These are phyloP conservation scores for Scedosporium boydii DNA, from an alignment of 2,329 filamentous ascomycete genomes.

Conservation along the genomic window DNA sequence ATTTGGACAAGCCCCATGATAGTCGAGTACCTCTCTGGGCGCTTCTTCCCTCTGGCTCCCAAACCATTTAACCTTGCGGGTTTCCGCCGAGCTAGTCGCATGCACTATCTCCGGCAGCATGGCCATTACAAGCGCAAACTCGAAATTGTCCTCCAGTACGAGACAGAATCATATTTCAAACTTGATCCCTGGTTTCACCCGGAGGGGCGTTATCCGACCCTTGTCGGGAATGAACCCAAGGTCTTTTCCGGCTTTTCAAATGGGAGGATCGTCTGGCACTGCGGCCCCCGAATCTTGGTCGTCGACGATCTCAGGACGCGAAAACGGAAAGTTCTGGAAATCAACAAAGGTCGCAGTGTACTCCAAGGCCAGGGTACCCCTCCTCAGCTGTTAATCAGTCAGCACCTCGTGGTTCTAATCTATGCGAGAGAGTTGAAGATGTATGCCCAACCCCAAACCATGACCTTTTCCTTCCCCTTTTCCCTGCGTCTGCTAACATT, in stretches of 20 bases:
- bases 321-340: not conserved
- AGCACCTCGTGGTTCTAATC: no score
- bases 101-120: not conserved
- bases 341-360: not conserved
- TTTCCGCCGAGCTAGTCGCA: not conserved
- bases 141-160: not conserved
- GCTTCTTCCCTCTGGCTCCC: not conserved
- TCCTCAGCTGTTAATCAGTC: no score
- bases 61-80: not conserved
- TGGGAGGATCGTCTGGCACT: not conserved
- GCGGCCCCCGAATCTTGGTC: not conserved
- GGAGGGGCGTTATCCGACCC: not conserved
- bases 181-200: not conserved
- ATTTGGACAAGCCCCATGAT: conserved; percentile 12
- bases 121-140: not conserved
- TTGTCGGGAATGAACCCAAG: no score
- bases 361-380: not conserved
- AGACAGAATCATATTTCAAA: not conserved
- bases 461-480: no score
- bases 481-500: no score
- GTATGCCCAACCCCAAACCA: no score
- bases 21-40: not conserved
- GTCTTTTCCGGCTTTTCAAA: no score
- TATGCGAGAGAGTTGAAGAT: no score
- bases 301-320: not conserved